Evolutionary conservation across 176 grass and related monocot species (phyloP), one percentile per base, ranked within the genome.

Genomic region (Carex littledalei): DNA sequence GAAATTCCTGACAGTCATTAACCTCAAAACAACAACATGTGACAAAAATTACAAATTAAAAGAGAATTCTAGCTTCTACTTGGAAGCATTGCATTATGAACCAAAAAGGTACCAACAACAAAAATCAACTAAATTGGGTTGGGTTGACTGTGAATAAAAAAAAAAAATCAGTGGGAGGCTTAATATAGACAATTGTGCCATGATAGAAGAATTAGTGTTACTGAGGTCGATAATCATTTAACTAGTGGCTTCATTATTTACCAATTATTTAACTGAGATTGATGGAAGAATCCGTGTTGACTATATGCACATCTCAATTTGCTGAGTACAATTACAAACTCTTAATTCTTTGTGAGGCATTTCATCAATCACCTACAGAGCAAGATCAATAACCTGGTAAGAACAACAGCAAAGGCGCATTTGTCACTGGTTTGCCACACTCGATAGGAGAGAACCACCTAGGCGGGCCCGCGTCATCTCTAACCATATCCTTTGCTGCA

Each of bases 391-490:
- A 34, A 94, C 96, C 96, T 84, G 96, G 91, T 87, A 99, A 89
- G 90, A 94, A 99, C 83, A 99, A 86, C 65, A 99, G 86, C 81
- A 92, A 81, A 20, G 96, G 96, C 24, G 93, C 84, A 41, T 81
- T 79, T 13, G 89, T 89, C 65, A 95, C 80, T 18, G 91, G 88
- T 1, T 50, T 58, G 76, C 88, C 88, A 41, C 84, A 92, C 49
- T 99, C 96, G 1, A 89, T 62, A 75, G 96, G 96, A 86, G 66
- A 94, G 87, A 99, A 95, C 96, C 96, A 99, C 52, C 96, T 88
- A 14, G 93, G 96, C 29, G 93, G 92, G 1, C 90, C 96, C 8
- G 74, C 91, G 81, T 92, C 96, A 79, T 94, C 90, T 49, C 39
- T 70, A 56, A 83, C 64, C 55, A 95, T 18, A 34, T 84, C 88